These are phyloP conservation scores for Cyclotella distinguenda DNA, from an alignment of 108 stramenopile genomes.

Conservation along the genomic window DNA sequence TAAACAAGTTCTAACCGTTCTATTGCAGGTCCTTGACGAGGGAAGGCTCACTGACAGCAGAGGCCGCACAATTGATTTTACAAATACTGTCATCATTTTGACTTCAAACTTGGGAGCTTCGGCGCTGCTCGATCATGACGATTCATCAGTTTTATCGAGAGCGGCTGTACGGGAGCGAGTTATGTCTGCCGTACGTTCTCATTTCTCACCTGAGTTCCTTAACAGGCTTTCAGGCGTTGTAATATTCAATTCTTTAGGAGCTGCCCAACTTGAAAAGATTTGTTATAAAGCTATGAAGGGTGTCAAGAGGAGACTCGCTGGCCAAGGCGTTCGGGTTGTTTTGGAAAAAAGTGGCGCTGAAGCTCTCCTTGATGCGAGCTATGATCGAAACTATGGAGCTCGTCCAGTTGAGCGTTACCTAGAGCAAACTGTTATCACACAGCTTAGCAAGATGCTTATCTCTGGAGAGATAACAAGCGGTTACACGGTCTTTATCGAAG, in stretches of 20 bases:
- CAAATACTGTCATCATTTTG: conserved; percentile 94
- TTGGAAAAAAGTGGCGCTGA: conserved; percentile 70
- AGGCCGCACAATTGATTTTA: conserved; percentile 94
- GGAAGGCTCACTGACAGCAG: conserved; percentile 95
- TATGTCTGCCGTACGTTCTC: conserved; percentile 71
- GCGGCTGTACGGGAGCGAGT: conserved; percentile 59
- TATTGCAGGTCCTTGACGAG: conserved; percentile 94
- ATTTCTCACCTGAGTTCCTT: conserved; percentile 92
- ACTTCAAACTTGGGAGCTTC: conserved; percentile 93
- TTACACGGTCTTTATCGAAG: conserved; percentile 76
- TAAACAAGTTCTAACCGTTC: conserved; percentile 87
- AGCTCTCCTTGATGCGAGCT: conserved; percentile 76
- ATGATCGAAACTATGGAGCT: conserved; percentile 79
- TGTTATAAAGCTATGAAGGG: conserved; percentile 75
- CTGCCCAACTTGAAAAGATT: conserved; percentile 81
- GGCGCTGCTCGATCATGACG: conserved; percentile 63
- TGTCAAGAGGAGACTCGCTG: conserved; percentile 62
- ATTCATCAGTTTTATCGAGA: conserved; percentile 33
- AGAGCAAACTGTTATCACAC: conserved; percentile 75
- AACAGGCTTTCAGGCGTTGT: conserved; percentile 95
- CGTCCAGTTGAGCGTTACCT: conserved; percentile 84
- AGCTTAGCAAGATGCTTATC: conserved; percentile 81
- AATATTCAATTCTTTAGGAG: conserved; percentile 85
- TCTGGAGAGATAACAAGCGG: conserved; percentile 69
- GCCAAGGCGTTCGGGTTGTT: conserved; percentile 63